Base-by-base conservation (phyloP, 441 rosid species). In the Aquilaria agallochum region DNA sequence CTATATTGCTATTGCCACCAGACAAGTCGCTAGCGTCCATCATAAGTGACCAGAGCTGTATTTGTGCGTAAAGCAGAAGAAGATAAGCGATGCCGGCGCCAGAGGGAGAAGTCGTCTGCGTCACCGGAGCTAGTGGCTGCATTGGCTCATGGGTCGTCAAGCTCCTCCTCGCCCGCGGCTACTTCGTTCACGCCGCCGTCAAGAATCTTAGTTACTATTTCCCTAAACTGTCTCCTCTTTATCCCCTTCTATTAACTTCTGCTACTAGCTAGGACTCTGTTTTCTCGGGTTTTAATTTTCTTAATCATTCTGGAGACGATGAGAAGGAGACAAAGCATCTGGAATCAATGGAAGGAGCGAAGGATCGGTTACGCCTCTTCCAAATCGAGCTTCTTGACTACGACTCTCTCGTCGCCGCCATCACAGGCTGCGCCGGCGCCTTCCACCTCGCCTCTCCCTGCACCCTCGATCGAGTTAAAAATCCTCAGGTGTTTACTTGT, bases 361-460 rank as follows among this genome's bases (percentile, higher is more conserved):
- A 76, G 49, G 74, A 86, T 64, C 84, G 86, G 44, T 93, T 90
- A 73, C 88, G 74, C 58, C 84, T 90, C 60, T 81, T 69, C 79
- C 91, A 88, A 70, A 84, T 90, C 58, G 91, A 88, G 60, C 91
- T 90, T 63, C 84, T 86, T 8, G 74, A 84, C 56, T 84, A 80
- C 68, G 87, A 78, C 42, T 81, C 92, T 32, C 70, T 88, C 62
- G 62, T 61, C 55, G 73, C 89, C 30, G 84, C 91, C n/a, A 56
- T 86, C 68, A 59, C 56, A 31, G 89, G 89, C 57, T 90, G 97
- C 55, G 30, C 72, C 42, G 91, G 95, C 13, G 87, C 86, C 30
- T 88, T 90, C 78, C 93, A 90, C 70, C 78, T 90, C 30, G 97
- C 97, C 36, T 88, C 92, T 55, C 96, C 97, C n/a, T 84, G 92